phyloP scores from a whole-genome alignment of 306 rosid species.

The Senna siamea region DNA sequence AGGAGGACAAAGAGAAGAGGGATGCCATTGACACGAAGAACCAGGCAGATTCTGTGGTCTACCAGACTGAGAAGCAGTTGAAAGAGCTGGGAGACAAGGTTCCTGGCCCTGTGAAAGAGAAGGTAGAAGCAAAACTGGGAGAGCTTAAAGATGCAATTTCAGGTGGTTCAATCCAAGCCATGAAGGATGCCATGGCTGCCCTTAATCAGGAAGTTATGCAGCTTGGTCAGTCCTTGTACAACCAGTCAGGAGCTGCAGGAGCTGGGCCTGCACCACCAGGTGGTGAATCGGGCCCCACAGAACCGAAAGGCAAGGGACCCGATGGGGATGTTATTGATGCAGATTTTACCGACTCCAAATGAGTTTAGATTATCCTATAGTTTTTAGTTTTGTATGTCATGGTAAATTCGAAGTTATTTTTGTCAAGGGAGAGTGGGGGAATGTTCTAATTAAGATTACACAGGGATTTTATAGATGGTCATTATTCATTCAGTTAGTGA shows the following conservation, averaged over 20 bases:
- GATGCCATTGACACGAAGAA: conserved; percentile 91
- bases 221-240: conserved; percentile 85
- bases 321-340: conserved; percentile 93
- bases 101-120: conserved; percentile 85
- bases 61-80: conserved; percentile 93
- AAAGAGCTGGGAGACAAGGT: conserved; percentile 95
- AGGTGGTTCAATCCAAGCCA: conserved; percentile 73
- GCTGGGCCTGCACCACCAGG: conserved; percentile 67
- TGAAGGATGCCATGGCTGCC: conserved; percentile 89
- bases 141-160: conserved; percentile 85
- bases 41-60: conserved; percentile 91
- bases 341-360: conserved; percentile 79
- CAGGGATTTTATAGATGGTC: conserved; percentile 41
- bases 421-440: conserved; percentile 41
- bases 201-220: conserved; percentile 98
- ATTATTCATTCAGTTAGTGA: conserved; percentile 1
- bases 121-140: conserved; percentile 84
- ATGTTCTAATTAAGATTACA: conserved; percentile 33
- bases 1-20: conserved; percentile 94
- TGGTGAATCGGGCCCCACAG: conserved; percentile 70
- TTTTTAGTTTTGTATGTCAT: conserved; percentile 2
- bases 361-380: conserved; percentile 39
- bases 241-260: conserved; percentile 79
- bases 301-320: conserved; percentile 64
- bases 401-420: conserved; percentile 40